Base-by-base conservation (phyloP, 352 stramenopile species). In the Paralagenidium karlingii region DNA sequence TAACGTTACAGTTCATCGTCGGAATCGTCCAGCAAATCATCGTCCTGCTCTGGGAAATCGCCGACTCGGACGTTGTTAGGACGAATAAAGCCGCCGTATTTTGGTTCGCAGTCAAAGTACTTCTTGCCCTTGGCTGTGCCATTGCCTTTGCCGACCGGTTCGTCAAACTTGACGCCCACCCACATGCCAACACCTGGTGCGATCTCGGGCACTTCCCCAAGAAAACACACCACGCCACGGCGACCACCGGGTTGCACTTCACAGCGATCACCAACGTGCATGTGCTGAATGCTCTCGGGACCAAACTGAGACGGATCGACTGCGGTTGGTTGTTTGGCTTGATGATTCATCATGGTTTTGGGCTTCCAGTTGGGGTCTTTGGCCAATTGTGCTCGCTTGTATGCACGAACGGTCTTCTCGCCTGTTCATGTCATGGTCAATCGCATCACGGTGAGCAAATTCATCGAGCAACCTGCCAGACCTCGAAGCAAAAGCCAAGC, bases 121-220 rank as follows among this genome's bases (percentile, higher is more conserved):
- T 55, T 50, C 18, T 68, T 84, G 27, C 82, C 89, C 44, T 95
- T 95, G 37, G 95, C 83, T 2, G 65, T 89, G 16, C 95, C 94
- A 50, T 96, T 84, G 37, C 87, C 84, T 47, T 94, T 92, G 40
- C 91, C 91, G 18, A 96, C 61, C 12, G 95, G 94, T 60, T 99
- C 95, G 62, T 99, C 95, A 48, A 99, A 98, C 24, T 76, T 63
- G 26, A 99, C 82, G 24, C 95, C 95, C 6, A 98, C 80, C 90
- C 89, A 98, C 53, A 94, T 90, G 24, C 91, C 91, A 0, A 59
- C 43, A n/a, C n/a, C n/a, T 5, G 38, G 38, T 8, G 64, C 67
- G 41, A 98, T 69, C 44, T 96, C 88, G 12, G 93, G 58, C 32
- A 98, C 80, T 49, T 87, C 53, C 8, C 96, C 96, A 9, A 98